Evolutionary conservation across 805 yeast species (phyloP).

Genomic region (Wickerhamomyces alni): DNA sequence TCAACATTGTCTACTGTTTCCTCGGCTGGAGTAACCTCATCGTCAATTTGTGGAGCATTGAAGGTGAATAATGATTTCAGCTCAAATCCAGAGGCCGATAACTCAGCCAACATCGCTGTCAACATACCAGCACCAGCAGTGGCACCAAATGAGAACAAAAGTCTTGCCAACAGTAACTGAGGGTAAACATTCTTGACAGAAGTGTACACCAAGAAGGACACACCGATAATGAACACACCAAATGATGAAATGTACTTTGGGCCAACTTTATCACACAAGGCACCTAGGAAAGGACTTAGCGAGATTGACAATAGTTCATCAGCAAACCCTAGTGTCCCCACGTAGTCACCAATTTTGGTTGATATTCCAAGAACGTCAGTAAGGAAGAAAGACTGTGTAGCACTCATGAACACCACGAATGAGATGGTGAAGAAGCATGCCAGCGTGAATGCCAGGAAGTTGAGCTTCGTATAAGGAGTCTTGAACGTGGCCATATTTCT

Average conservation of each 20-base stretch:
- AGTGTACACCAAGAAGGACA: conserved; percentile 45
- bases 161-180: conserved; percentile 42
- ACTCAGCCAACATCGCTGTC: conserved; percentile 54
- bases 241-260: conserved; percentile 43
- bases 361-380: conserved; percentile 29
- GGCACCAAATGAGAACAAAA: conserved; percentile 58
- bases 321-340: conserved; percentile 44
- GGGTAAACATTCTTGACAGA: conserved; percentile 41
- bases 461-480: conserved; percentile 18
- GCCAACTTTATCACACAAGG: conserved; percentile 57
- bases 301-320: conserved; percentile 55
- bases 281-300: conserved; percentile 57
- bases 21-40: neutral
- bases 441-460: conserved; percentile 27
- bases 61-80: conserved; percentile 16
- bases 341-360: conserved; percentile 34
- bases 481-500: neutral
- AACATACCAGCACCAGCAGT: conserved; percentile 48
- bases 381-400: conserved; percentile 39
- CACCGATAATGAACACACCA: conserved; percentile 44
- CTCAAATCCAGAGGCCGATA: conserved; percentile 40
- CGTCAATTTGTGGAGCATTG: conserved; percentile 7
- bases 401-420: conserved; percentile 35
- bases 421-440: conserved; percentile 36
- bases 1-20: neutral